phyloP scores from a whole-genome alignment of 1,284 basidiomycete species.

The Volvariella surrecta region DNA sequence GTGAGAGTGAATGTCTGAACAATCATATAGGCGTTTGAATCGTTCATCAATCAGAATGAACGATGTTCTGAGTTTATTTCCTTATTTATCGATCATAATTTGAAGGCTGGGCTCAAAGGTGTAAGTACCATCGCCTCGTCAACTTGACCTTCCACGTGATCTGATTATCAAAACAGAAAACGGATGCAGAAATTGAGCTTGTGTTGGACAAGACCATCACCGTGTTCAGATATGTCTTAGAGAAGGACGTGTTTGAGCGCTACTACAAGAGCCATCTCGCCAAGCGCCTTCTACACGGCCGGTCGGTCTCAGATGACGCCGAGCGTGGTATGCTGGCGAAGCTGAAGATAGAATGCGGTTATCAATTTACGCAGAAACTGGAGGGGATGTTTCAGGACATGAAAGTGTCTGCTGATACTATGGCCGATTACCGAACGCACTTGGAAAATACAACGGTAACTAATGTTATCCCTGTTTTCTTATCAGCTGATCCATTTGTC shows the following conservation, averaged over 20 bases:
- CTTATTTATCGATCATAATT: slow-evolving; percentile 94
- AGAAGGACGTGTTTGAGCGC: slow-evolving; percentile 97
- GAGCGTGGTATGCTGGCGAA: slow-evolving; percentile 98
- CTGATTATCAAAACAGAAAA: slow-evolving; percentile 75
- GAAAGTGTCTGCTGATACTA: slow-evolving; percentile 82
- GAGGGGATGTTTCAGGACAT: slow-evolving; percentile 99
- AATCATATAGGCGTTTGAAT: slow-evolving; percentile 72
- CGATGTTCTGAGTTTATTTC: slow-evolving; percentile 94
- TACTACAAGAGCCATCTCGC: slow-evolving; percentile 98
- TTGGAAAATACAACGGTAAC: slow-evolving; percentile 47
- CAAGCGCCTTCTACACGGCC: slow-evolving; percentile 79
- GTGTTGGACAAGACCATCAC: slow-evolving; percentile 94
- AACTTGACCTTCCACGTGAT: not conserved
- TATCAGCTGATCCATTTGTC: slow-evolving; percentile 4
- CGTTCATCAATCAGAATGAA: slow-evolving; percentile 86
- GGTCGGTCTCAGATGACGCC: slow-evolving; percentile 94
- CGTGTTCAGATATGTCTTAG: slow-evolving; percentile 89
- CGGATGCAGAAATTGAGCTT: slow-evolving; percentile 84
- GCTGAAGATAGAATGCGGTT: slow-evolving; percentile 95
- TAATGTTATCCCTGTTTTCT: slow-evolving; percentile 8
- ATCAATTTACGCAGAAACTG: slow-evolving; percentile 95
- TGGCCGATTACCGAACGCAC: slow-evolving; percentile 64
- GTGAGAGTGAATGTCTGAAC: not conserved
- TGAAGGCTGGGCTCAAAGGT: slow-evolving; percentile 93
- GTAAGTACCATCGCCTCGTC: slow-evolving; percentile 37